A percentile compares a stretch with the other conserved stretches of the same genome.
Conservation (phyloP, 148 eudicot species). For the Limonium bicolor region DNA sequence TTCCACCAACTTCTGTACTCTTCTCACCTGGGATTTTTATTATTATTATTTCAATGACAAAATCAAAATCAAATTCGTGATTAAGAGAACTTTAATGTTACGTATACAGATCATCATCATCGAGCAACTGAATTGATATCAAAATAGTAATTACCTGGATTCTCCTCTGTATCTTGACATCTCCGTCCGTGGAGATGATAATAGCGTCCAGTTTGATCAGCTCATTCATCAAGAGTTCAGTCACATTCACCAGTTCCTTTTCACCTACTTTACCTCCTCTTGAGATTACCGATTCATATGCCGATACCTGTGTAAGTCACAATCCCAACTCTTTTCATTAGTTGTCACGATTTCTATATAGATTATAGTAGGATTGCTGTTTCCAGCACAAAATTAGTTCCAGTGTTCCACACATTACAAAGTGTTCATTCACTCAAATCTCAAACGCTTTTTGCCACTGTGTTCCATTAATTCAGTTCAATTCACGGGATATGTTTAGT, state of each 20-base stretch:
- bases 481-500: background rate
- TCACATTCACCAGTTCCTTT: slow-evolving; percentile 33
- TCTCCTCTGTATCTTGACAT: slow-evolving; percentile 70
- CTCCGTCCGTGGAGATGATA: slow-evolving; percentile 50
- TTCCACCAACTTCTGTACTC: slow-evolving; percentile 87
- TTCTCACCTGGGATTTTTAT: slow-evolving; percentile 39
- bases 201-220: slow-evolving; percentile 67
- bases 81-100: background rate
- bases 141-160: slow-evolving; percentile 43
- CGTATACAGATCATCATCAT: background rate
- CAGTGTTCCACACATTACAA: too few species aligned
- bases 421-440: too few species aligned
- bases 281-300: slow-evolving; percentile 48
- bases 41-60: background rate
- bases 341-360: too few species aligned
- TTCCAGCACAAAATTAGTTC: too few species aligned
- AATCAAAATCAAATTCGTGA: background rate
- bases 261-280: slow-evolving; percentile 68
- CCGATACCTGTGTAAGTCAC: slow-evolving; percentile 71
- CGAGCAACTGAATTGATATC: background rate
- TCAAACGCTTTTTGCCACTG: too few species aligned
- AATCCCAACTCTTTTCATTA: too few species aligned
- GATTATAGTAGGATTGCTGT: too few species aligned
- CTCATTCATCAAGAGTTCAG: slow-evolving; percentile 69
- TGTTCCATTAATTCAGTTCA: too few species aligned